Evolutionary conservation across 2,329 filamentous ascomycete genomes (phyloP), one percentile per base, ranked within the genome.

Genomic region (Dactylellina drechsleri): DNA sequence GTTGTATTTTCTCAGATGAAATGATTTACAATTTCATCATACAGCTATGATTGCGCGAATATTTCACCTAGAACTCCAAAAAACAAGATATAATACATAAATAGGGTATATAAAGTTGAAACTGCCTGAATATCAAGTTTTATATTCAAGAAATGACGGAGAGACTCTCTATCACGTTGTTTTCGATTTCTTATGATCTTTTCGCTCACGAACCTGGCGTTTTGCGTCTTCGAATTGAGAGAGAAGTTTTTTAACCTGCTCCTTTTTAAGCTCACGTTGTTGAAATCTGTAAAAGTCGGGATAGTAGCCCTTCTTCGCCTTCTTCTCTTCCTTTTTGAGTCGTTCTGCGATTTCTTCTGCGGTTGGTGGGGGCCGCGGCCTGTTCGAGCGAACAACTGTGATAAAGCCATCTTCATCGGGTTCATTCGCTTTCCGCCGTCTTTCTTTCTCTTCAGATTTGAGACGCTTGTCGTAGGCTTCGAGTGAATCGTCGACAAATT

Each of bases 361-460:
- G 76, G 89, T 86, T 65, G 89, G 87, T 1, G 91, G 93, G 0
- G 92, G 89, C n/a, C 90, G 91, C 5, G 86, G 86, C 70, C 90
- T 85, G 73, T 86, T 86, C 26, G 93, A 93, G 65, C 91, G 87
- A 0, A 90, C 91, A 23, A 99, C 95, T 2, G 93, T 98, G 57
- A 98, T 87, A 81, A 99, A 99, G 1, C 95, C 95, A 82, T 99
- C 95, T 80, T 92, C 93, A 81, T 99, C 95, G 0, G 94, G 92
- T 79, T 92, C 89, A 78, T 91, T 90, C 75, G 92, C 88, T 76
- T 90, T 84, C 66, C 87, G 84, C 83, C 87, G 89, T 80, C 83
- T 90, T 80, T 84, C 86, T 83, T 84, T 89, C 77, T 80, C 86
- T 78, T 85, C 89, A 82, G 85, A 90, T 83, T 82, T 88, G 85